Percentiles rank a stretch among this genome's conserved stretches.
These are phyloP conservation scores for Hypoxylon rubiginosum DNA, from an alignment of 2,329 filamentous ascomycete genomes.

Conservation along the genomic window DNA sequence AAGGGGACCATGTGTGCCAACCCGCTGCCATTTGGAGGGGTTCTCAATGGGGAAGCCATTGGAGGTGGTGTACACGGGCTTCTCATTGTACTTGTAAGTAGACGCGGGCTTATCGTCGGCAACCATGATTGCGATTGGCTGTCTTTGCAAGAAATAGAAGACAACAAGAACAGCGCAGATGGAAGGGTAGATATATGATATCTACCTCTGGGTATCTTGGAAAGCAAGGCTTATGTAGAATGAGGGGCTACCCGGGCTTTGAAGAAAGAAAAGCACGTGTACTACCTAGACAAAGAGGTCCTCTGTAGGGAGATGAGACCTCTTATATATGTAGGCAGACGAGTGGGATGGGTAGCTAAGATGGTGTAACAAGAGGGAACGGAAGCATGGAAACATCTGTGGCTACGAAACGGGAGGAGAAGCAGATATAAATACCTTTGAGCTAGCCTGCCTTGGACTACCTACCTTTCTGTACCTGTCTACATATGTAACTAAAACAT, in stretches of 20 bases:
- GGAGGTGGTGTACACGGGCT: constrained; percentile 67
- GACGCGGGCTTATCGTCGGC: constrained; percentile 59
- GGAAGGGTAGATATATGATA: constrained; percentile 1
- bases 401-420: constrained; percentile 10
- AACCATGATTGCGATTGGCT: constrained; percentile 54
- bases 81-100: constrained; percentile 68
- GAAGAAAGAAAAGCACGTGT: constrained; percentile 4
- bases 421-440: constrained; percentile 40
- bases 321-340: constrained; percentile 19
- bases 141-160: constrained; percentile 1
- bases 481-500: background rate
- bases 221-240: constrained; percentile 15
- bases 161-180: constrained; percentile 5
- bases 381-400: constrained; percentile 2
- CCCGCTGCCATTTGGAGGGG: constrained; percentile 47
- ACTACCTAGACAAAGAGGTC: constrained; percentile 24
- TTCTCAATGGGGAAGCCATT: constrained; percentile 48
- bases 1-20: constrained; percentile 52
- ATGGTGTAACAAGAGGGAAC: constrained; percentile 36
- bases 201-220: constrained; percentile 10
- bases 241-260: constrained; percentile 25
- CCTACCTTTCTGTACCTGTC: constrained; percentile 1
- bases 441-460: constrained; percentile 14
- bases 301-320: constrained; percentile 12
- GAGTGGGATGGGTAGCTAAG: constrained; percentile 19